Base-by-base conservation (phyloP, 140 eudicot species). In the Ambrosia hybrid region DNA sequence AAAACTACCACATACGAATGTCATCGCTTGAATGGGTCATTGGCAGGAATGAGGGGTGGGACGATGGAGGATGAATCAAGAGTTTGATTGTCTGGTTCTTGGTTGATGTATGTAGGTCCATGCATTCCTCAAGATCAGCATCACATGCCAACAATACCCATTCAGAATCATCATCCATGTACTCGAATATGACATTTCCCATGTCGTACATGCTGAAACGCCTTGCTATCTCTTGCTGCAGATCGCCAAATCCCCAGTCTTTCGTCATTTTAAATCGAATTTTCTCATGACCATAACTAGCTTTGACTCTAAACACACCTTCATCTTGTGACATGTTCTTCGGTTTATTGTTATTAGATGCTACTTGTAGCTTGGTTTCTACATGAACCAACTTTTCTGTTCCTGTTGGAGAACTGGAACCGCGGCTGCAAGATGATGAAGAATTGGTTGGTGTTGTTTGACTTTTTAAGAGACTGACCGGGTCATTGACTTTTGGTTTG, bases 91-190 rank as follows among this genome's bases (percentile, higher is more conserved):
- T 88, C 70, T 68, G 87, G 57, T 78, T 80, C 48, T 61, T 75
- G 51, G 80, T 81, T 12, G 87, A 88, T 60, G 64, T 69, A 80
- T 91, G 93, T 60, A 91, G 74, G 74, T 91, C 96, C 62, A 82
- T 74, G 49, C 97, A 91, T 77, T 91, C 97, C 78, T 88, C 89
- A 71, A 91, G 91, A 86, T 91, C 97, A 65, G 80, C 96, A 77
- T 91, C 92, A 62, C 96, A 88, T 45, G 92, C 82, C 60, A 91
- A 78, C 21, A 91, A 76, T 48, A 88, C 90, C 96, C 93, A 88
- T 69, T 91, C 97, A 9, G 84, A 76, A 6, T 91, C 97, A 70
- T 88, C 94, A 52, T 91, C 97, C 68, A 88, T 68, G 60, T 88
- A 91, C 85, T 89, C 85, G 9, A 91, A 6, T 39, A 60, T 75